Percentiles rank a stretch among this genome's conserved stretches.
Conservation (phyloP, 768 basidiomycete genomes). For the Phylloporus sp. region DNA sequence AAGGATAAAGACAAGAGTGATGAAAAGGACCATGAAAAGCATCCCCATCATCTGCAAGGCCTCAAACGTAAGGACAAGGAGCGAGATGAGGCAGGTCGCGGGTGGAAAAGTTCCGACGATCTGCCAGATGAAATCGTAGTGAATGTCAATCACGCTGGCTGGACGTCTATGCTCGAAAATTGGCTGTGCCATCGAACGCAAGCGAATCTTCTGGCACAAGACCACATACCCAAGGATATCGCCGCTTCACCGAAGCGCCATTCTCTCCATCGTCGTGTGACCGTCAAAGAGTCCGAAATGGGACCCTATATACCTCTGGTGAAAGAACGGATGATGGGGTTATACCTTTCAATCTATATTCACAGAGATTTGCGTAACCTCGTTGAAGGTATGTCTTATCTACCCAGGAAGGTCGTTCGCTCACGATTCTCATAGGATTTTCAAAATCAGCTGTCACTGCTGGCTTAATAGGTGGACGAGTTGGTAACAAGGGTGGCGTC, state of each 20-base stretch:
- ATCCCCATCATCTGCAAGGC: conserved; percentile 22
- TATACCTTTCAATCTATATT: conserved; percentile 73
- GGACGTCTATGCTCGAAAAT: conserved; percentile 73
- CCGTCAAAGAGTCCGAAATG: conserved; percentile 41
- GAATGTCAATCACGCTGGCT: conserved; percentile 42
- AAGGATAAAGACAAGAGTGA: conserved; percentile 35
- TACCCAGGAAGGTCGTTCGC: not conserved
- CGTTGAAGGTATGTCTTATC: conserved; percentile 46
- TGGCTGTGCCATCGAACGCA: conserved; percentile 51
- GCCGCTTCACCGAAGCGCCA: conserved; percentile 42
- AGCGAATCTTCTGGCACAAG: conserved; percentile 18
- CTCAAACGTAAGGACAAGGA: conserved; percentile 37
- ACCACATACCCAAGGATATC: conserved; percentile 26
- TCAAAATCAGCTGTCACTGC: conserved; percentile 83
- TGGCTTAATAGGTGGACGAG: conserved; percentile 82
- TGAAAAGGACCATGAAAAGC: conserved; percentile 29
- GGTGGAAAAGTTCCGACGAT: conserved; percentile 35
- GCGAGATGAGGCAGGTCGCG: conserved; percentile 30
- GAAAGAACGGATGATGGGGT: conserved; percentile 90
- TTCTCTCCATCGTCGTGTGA: conserved; percentile 38
- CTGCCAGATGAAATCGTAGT: conserved; percentile 30
- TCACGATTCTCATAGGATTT: conserved; percentile 40
- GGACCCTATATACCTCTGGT: conserved; percentile 81
- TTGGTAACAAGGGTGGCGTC: conserved; percentile 92
- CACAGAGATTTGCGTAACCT: conserved; percentile 64